These are phyloP conservation scores for Fistulifera pelliculosa DNA, from an alignment of 108 stramenopile genomes.

Conservation along the genomic window DNA sequence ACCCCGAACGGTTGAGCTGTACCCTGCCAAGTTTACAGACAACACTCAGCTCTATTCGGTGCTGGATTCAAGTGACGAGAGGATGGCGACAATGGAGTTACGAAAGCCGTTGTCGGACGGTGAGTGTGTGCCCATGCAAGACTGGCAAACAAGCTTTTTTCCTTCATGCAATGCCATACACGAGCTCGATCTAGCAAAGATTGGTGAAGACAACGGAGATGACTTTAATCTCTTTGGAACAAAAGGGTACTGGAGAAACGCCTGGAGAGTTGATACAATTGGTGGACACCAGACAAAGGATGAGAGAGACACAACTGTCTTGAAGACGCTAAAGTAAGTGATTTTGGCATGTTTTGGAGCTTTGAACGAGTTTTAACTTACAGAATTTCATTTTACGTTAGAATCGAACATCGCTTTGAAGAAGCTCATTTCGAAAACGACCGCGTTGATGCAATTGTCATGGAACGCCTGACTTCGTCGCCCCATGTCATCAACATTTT, in stretches of 20 bases:
- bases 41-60: conserved; percentile 56
- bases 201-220: conserved; percentile 10
- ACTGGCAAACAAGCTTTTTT: conserved; percentile 70
- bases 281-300: conserved; percentile 2
- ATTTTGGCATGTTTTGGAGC: background rate
- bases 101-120: conserved; percentile 32
- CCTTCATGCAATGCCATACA: conserved; percentile 66
- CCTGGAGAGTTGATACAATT: conserved; percentile 45
- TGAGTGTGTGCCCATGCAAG: conserved; percentile 72
- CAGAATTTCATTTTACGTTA: background rate
- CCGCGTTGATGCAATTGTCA: conserved; percentile 65
- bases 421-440: conserved; percentile 78
- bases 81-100: conserved; percentile 42
- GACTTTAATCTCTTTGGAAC: conserved; percentile 48
- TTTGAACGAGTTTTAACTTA: background rate
- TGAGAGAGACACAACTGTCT: conserved; percentile 33
- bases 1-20: conserved; percentile 15
- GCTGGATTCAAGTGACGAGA: conserved; percentile 45
- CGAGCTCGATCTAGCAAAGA: conserved; percentile 31
- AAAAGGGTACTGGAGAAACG: conserved; percentile 63
- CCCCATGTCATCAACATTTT: conserved; percentile 67
- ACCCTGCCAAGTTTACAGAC: conserved; percentile 50
- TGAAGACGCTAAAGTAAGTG: conserved; percentile 59
- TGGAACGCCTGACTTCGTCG: conserved; percentile 68
- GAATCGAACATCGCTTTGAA: conserved; percentile 58